Evolutionary conservation across 2,329 filamentous ascomycete species (phyloP).

Genomic region (Coleophoma eucalyptorum): DNA sequence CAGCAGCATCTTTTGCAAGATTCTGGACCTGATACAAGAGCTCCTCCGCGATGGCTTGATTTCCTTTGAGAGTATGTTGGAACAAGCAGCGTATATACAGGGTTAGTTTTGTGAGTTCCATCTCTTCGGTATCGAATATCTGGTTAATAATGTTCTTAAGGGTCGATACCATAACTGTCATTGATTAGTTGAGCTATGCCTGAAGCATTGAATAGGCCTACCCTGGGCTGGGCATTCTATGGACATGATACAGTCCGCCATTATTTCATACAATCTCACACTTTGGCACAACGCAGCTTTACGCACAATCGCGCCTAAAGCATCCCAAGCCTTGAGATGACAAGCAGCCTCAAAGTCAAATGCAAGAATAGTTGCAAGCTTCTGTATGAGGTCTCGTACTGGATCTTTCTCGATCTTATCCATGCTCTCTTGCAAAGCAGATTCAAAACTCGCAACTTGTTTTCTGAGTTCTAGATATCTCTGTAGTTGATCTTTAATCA

Average conservation of each 20-base stretch:
- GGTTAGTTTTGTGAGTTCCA: conserved; percentile 57
- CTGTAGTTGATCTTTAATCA: conserved; percentile 47
- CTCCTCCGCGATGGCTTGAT: conserved; percentile 46
- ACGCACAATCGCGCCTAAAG: conserved; percentile 56
- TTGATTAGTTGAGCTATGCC: conserved; percentile 31
- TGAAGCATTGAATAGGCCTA: conserved; percentile 22
- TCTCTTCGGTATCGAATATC: conserved; percentile 53
- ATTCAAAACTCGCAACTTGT: conserved; percentile 57
- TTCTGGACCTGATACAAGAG: conserved; percentile 60
- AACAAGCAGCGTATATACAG: conserved; percentile 79
- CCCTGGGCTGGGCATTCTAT: conserved; percentile 47
- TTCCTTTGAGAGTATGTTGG: conserved; percentile 56
- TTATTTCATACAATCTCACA: conserved; percentile 50
- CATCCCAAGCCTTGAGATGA: conserved; percentile 63
- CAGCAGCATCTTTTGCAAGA: conserved; percentile 46
- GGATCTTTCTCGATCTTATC: conserved; percentile 37
- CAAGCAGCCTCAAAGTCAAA: conserved; percentile 78
- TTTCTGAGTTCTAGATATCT: conserved; percentile 58
- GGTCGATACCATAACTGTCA: conserved; percentile 30
- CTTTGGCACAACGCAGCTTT: conserved; percentile 41
- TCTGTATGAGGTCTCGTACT: conserved; percentile 51
- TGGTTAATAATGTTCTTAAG: conserved; percentile 68
- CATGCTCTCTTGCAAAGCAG: conserved; percentile 34
- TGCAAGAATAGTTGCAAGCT: conserved; percentile 63
- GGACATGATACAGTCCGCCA: conserved; percentile 62